Percentiles rank a stretch among this genome's conserved stretches.
Conservation (phyloP, 305 asterid genomes). For the Withania somnifera region DNA sequence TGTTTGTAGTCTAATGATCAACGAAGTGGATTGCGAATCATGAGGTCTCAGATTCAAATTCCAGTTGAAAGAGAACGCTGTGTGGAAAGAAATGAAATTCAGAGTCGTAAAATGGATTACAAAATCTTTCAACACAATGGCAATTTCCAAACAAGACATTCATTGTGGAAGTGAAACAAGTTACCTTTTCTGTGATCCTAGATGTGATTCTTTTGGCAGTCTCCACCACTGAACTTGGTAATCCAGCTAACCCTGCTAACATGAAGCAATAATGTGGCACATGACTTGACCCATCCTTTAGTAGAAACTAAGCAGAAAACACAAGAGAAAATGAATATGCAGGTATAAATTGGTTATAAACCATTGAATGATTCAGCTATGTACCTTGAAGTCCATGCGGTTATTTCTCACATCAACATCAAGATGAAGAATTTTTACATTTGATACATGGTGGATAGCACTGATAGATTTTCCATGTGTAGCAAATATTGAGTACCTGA, state of each 20-base stretch:
- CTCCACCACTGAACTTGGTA: conserved; percentile 71
- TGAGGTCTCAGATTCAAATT: background rate
- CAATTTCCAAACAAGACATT: background rate
- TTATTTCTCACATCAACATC: conserved; percentile 66
- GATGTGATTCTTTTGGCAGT: conserved; percentile 64
- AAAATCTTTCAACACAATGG: background rate
- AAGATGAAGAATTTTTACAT: conserved; percentile 82
- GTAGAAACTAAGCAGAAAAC: conserved; percentile 50
- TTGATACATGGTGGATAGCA: conserved; percentile 71
- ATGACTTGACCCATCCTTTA: conserved; percentile 75
- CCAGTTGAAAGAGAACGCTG: background rate
- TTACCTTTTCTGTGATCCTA: conserved; percentile 56
- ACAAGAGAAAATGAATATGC: conserved; percentile 8
- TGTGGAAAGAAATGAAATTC: background rate
- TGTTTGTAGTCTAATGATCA: background rate
- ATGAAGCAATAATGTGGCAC: conserved; percentile 88
- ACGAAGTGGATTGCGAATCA: background rate
- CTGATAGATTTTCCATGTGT: conserved; percentile 89
- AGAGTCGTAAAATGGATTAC: background rate
- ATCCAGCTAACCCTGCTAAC: conserved; percentile 89
- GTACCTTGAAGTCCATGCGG: conserved; percentile 92
- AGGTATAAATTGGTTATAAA: background rate
- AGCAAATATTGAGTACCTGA: conserved; percentile 86
- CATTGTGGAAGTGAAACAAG: background rate
- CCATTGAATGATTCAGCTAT: background rate